Percentiles rank a stretch among this genome's conserved stretches.
Conservation (phyloP, 805 yeast species). For the Nakazawaea holstii region DNA sequence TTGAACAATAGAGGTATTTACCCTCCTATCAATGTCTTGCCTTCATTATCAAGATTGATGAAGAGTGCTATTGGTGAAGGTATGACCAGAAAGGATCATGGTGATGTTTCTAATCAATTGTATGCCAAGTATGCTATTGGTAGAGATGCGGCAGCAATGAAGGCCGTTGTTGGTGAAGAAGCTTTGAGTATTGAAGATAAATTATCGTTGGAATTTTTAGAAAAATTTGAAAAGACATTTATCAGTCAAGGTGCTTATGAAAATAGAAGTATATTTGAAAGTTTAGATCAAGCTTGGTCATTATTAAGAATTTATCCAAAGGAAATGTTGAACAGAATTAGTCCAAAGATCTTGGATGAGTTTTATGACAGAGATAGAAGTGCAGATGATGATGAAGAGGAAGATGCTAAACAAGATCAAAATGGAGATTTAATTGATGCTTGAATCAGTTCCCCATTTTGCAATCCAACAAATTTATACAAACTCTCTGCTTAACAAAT, state of each 20-base stretch:
- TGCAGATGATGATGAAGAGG: slow-evolving; percentile 52
- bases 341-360: slow-evolving; percentile 93
- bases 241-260: slow-evolving; percentile 97
- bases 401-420: slow-evolving; percentile 21
- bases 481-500: too few relatives aligned
- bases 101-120: slow-evolving; percentile 98
- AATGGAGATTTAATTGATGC: slow-evolving; percentile 9
- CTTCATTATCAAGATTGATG: slow-evolving; percentile 97
- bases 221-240: slow-evolving; percentile 94
- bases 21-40: slow-evolving; percentile 98
- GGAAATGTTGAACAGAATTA: slow-evolving; percentile 96
- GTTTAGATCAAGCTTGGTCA: slow-evolving; percentile 97
- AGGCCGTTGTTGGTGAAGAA: slow-evolving; percentile 99
- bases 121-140: slow-evolving; percentile 99
- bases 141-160: slow-evolving; percentile 99
- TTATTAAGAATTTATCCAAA: slow-evolving; percentile 97
- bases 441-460: background rate
- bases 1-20: slow-evolving; percentile 93
- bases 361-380: slow-evolving; percentile 88
- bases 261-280: slow-evolving; percentile 89
- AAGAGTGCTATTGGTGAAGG: slow-evolving; percentile 99
- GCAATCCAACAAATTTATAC: background rate
- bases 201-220: slow-evolving; percentile 93
- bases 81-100: slow-evolving; percentile 99
- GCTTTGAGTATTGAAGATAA: slow-evolving; percentile 97